Percentiles rank a stretch among this genome's conserved stretches.
These are phyloP conservation scores for Symmetrospora coprosmae DNA, from an alignment of 768 basidiomycete species.

Conservation along the genomic window DNA sequence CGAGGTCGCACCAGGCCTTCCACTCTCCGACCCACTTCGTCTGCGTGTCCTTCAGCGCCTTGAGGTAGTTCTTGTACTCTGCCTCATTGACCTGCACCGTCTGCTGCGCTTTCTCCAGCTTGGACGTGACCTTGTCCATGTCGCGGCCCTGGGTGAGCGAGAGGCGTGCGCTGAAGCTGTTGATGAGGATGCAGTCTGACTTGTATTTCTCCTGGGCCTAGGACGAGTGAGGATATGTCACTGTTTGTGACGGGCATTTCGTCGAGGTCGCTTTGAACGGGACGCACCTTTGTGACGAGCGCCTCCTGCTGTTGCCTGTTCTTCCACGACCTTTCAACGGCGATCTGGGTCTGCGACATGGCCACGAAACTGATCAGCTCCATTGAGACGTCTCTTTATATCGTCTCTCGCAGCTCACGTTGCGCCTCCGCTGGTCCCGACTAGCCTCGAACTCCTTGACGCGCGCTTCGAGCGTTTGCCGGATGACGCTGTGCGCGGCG, in stretches of 20 bases:
- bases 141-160: conserved; percentile 85
- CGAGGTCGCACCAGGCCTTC: conserved; percentile 84
- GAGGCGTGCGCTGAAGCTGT: conserved; percentile 80
- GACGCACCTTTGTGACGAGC: conserved; percentile 56
- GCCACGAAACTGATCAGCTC: background rate
- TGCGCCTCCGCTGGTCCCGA: conserved; percentile 59
- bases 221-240: background rate
- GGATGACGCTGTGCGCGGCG: conserved; percentile 18
- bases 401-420: too few species aligned
- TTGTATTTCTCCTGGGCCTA: conserved; percentile 83
- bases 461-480: conserved; percentile 50
- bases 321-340: conserved; percentile 80
- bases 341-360: background rate
- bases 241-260: background rate
- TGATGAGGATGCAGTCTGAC: conserved; percentile 78
- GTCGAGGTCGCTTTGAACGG: background rate
- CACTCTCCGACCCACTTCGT: conserved; percentile 80
- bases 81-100: conserved; percentile 81
- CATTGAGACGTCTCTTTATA: too few species aligned
- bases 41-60: conserved; percentile 60
- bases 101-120: conserved; percentile 74
- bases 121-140: conserved; percentile 71
- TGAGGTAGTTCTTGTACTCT: conserved; percentile 78
- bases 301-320: conserved; percentile 71
- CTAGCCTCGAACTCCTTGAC: conserved; percentile 49